Base-by-base conservation (phyloP, 495 filamentous ascomycete genomes). In the Hyaloscypha bicolor region DNA sequence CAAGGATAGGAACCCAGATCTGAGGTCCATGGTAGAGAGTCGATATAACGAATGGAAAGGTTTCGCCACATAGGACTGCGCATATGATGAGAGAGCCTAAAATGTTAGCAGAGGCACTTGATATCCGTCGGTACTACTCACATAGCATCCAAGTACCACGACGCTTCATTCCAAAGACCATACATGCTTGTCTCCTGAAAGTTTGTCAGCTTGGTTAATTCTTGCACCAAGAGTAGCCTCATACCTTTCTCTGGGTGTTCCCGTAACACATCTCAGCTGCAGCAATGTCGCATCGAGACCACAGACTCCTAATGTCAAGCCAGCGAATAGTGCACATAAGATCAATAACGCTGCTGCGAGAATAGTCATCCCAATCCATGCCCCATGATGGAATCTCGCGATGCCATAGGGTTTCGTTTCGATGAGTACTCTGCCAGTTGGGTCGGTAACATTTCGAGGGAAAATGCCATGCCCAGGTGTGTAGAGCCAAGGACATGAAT, bases 31-130 rank as follows among this genome's bases (percentile, higher is more conserved):
- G 33, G 33, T 21, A 64, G 30, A 70, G 58, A 52, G n/a, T 55
- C 55, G 67, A 68, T 12, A 70, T 63, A 30, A 73, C 19, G 30
- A 70, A 63, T 22, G 71, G 71, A 29, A 73, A 61, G 9, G 60
- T 42, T 55, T 73, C 71, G 16, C 64, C 51, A 30, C 64, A 65
- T 25, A 55, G 51, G 29, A 67, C 64, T 16, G 68, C 45, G 42
- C 55, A 70, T 21, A 73, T 45, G 51, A 73, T 62, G 39, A 73
- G 60, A 3, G 71, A 70, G 55, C 71, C 71, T 73, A 33, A 30
- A 48, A 35, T 33, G 35, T 62, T 52, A 60, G 63, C 51, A 48
- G 29, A 21, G 12, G 42, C 32, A 11, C 22, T 19, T 48, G 9
- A 30, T 6, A 16, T 58, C 35, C 3, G 22, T 25, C 16, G 8